Evolutionary conservation across 2,329 filamentous ascomycete species (phyloP), one percentile per base, ranked within the genome.

Genomic region (Sporothrix sp.): DNA sequence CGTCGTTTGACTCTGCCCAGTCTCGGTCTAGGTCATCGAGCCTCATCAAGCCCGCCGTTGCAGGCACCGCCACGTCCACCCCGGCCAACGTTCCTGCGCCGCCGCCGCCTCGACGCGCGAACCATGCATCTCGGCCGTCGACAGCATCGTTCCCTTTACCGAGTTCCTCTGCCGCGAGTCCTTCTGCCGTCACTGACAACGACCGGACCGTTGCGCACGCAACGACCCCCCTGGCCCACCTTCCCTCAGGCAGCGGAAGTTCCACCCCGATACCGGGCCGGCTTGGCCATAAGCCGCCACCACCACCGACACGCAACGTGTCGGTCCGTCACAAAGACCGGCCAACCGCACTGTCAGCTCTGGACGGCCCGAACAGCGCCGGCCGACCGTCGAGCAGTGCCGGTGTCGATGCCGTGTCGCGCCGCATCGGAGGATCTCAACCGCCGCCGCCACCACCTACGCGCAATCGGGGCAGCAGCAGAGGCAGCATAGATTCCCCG

Each of bases 81-180:
- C 18, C 28, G 4, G 30, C 7, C 4, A 45, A 35, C 8, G 70
- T 68, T 0, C 76, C 75, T 0, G 70, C 72, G 8, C 76, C 78
- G 14, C 77, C 78, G 16, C 77, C 78, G 1, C 75, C 78, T 8
- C 69, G 77, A 39, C 69, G 78, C 27, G 71, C 70, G 7, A 66
- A 66, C 28, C 67, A 69, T 42, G 60, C 57, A 14, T 61, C 66
- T n/a, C 67, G 61, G 33, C 63, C 57, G 14, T 56, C 44, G 7
- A 35, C 60, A 1, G 55, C 36, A 5, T 58, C 61, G 1, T 51
- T 59, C 25, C 30, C 43, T 13, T 6, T 35, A 5, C 30, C 33
- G 13, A 13, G 28, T 8, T 18, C 43, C 6, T 14, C 20, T 4
- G 30, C 2, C 9, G 38, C 44, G 21, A 53, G 51, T 14, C 30